phyloP scores from a whole-genome alignment of 1,284 basidiomycete species.

The Singerocomus rubriflavus region DNA sequence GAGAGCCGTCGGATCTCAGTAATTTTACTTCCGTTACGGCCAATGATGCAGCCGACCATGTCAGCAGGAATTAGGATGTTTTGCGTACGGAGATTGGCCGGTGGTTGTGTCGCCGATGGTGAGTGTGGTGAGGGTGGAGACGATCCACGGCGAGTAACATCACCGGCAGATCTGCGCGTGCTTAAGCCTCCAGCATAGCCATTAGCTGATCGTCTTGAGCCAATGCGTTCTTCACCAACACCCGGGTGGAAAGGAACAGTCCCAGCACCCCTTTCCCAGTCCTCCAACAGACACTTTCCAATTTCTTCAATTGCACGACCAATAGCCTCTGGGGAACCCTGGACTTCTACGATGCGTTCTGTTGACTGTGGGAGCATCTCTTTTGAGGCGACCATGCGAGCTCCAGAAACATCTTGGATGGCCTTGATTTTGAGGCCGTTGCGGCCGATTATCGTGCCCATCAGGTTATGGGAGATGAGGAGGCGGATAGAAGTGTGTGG shows the following conservation, averaged over 20 bases:
- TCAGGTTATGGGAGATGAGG: conserved; percentile 97
- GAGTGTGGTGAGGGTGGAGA: conserved; percentile 60
- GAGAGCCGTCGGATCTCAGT: conserved; percentile 97
- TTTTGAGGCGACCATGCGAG: conserved; percentile 97
- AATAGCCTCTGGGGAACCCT: conserved; percentile 89
- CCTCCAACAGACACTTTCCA: conserved; percentile 91
- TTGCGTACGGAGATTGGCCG: conserved; percentile 88
- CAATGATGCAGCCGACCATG: conserved; percentile 99
- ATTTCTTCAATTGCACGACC: conserved; percentile 93
- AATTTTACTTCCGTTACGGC: conserved; percentile 96
- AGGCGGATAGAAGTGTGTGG: conserved; percentile 90
- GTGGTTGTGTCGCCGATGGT: conserved; percentile 49
- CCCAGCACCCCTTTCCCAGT: conserved; percentile 92
- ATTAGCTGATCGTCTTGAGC: conserved; percentile 45
- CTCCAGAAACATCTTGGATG: conserved; percentile 96
- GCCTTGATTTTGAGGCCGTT: conserved; percentile 98
- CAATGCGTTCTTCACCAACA: conserved; percentile 69
- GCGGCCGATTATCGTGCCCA: conserved; percentile 99
- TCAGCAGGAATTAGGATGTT: conserved; percentile 98
- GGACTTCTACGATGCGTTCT: conserved; percentile 96
- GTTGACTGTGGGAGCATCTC: conserved; percentile 99
- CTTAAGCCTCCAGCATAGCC: conserved; percentile 43
- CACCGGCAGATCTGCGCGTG: conserved; percentile 60
- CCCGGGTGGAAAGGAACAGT: conserved; percentile 97
- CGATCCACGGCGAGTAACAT: conserved; percentile 41